A percentile compares a stretch with the other conserved stretches of the same genome.
Conservation (phyloP, 208 protist genomes). For the Leishmania tropica region DNA sequence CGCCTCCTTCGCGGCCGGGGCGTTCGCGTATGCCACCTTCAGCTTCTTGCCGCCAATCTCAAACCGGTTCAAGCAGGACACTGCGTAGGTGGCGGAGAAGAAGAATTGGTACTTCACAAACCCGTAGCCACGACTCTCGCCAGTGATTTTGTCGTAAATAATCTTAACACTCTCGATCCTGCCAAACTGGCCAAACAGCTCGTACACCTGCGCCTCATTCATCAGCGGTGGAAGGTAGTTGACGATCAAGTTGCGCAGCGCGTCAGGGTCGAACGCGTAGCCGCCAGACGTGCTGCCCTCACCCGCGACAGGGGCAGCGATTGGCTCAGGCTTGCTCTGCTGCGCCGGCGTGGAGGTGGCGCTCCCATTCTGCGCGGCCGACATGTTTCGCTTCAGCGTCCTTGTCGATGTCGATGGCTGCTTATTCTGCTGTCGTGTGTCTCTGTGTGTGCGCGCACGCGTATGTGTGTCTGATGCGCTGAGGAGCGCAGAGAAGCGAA, state of each 20-base stretch:
- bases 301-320: not conserved
- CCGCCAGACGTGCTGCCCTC: not conserved
- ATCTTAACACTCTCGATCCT: slow-evolving; percentile 89
- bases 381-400: slow-evolving; percentile 5
- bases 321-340: not conserved
- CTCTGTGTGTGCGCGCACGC: too few relatives aligned
- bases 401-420: not conserved
- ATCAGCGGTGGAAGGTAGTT: slow-evolving; percentile 88
- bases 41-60: slow-evolving; percentile 79
- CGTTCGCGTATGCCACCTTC: slow-evolving; percentile 87
- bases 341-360: slow-evolving; percentile 11
- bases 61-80: slow-evolving; percentile 81
- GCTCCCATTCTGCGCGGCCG: not conserved
- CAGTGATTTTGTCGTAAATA: slow-evolving; percentile 83
- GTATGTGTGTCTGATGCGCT: not conserved
- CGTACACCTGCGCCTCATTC: slow-evolving; percentile 64
- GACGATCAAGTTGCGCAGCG: slow-evolving; percentile 84
- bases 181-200: slow-evolving; percentile 85
- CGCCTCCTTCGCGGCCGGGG: slow-evolving; percentile 56
- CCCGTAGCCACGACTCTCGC: slow-evolving; percentile 86
- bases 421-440: not conserved
- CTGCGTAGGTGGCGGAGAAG: slow-evolving; percentile 84
- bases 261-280: slow-evolving; percentile 50
- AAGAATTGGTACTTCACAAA: slow-evolving; percentile 87
- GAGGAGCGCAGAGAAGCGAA: not conserved